These are phyloP conservation scores for Dicorynia guianensis DNA, from an alignment of 306 rosid species.

Conservation along the genomic window DNA sequence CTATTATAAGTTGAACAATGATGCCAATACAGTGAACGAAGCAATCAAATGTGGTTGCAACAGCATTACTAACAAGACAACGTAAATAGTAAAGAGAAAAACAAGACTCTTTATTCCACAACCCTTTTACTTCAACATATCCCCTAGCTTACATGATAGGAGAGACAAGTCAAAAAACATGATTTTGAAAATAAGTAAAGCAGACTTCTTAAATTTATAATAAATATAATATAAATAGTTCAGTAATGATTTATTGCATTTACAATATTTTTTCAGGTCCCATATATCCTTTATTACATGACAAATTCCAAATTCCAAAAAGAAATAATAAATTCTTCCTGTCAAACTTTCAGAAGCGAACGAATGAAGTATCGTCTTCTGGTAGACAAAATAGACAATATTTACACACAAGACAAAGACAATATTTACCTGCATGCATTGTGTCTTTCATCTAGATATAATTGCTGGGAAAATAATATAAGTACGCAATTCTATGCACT, in stretches of 20 bases:
- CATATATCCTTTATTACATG: not conserved
- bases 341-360: constrained; percentile 3
- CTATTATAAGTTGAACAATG: constrained; percentile 14
- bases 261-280: constrained; percentile 1
- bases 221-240: constrained; percentile 6
- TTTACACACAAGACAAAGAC: not conserved
- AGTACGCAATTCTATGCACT: too few species aligned
- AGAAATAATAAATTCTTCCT: not conserved
- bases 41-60: not conserved
- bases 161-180: not conserved
- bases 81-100: constrained; percentile 6
- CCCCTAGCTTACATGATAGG: constrained; percentile 9
- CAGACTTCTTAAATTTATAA: not conserved
- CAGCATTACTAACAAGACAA: not conserved
- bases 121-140: constrained; percentile 26
- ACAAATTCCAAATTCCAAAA: constrained; percentile 6
- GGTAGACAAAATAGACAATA: too few species aligned
- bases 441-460: not conserved
- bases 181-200: not conserved
- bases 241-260: constrained; percentile 13
- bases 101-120: not conserved
- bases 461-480: too few species aligned
- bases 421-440: not conserved
- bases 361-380: not conserved
- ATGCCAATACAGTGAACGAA: not conserved